Evolutionary conservation across 768 basidiomycete genomes (phyloP).

Genomic region (Serendipita indica): DNA sequence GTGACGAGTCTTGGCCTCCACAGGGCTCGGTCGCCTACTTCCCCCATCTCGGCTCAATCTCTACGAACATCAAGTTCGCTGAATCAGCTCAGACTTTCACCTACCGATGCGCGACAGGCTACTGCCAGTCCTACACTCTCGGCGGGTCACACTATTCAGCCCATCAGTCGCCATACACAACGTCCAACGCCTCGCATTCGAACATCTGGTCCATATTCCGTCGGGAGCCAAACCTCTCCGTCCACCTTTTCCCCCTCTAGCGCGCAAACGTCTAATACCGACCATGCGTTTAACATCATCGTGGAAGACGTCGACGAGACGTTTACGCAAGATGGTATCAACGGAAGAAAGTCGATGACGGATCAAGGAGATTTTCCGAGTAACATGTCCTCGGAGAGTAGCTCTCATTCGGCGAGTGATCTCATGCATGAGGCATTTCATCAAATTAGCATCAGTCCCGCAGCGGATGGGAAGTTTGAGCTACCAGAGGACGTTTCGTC

Average conservation of each 20-base stretch:
- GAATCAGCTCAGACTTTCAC: background rate
- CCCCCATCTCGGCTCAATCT: background rate
- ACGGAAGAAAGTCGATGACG: background rate
- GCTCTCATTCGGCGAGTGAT: background rate
- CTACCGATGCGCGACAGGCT: background rate
- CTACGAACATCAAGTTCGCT: background rate
- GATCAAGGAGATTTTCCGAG: background rate
- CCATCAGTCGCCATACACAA: background rate
- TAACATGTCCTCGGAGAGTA: background rate
- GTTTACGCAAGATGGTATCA: background rate
- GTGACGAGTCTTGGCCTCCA: no score
- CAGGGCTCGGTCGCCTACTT: no score
- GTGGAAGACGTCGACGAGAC: background rate
- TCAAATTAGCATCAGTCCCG: background rate
- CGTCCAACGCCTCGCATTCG: background rate
- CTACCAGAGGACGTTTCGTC: background rate
- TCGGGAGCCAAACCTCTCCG: background rate
- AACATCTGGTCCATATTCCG: background rate
- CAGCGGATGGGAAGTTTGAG: background rate
- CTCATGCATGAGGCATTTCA: background rate
- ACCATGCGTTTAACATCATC: background rate
- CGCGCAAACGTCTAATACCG: background rate
- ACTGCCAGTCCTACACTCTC: background rate
- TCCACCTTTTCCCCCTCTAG: background rate
- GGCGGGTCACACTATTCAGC: background rate